Evolutionary conservation across 345 rosid species (phyloP).

Genomic region (Aquilaria malaccensis): DNA sequence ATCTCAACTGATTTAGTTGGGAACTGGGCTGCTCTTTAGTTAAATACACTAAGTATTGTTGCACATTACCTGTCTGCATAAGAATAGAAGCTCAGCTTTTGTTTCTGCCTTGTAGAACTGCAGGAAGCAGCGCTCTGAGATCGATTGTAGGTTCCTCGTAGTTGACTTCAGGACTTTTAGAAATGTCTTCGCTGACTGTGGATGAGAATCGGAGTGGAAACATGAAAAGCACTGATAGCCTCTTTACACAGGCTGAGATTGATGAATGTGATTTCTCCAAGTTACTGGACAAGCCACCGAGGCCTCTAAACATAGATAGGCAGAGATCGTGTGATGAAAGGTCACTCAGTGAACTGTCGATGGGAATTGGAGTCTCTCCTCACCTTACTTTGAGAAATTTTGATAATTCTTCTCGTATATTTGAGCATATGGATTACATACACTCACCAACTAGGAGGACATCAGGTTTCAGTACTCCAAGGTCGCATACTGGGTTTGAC

Average conservation of each 20-base stretch:
- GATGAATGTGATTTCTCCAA: conserved; percentile 63
- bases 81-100: no score
- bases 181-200: conserved; percentile 31
- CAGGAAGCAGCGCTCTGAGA: no score
- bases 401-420: conserved; percentile 22
- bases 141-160: no score
- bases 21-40: no score
- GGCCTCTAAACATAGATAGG: conserved; percentile 66
- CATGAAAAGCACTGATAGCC: conserved; percentile 23
- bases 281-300: conserved; percentile 70
- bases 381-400: conserved; percentile 23
- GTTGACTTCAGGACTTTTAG: neutral
- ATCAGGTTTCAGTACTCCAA: conserved; percentile 66
- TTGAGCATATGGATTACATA: conserved; percentile 32
- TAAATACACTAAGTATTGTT: no score
- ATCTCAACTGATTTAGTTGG: no score
- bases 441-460: conserved; percentile 47
- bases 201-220: conserved; percentile 35
- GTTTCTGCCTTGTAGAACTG: neutral
- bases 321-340: conserved; percentile 67
- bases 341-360: conserved; percentile 40
- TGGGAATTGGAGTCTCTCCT: conserved; percentile 33
- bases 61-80: no score
- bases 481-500: conserved; percentile 36
- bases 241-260: conserved; percentile 22